Base-by-base conservation (phyloP, 176 grass and related monocot species). In the Musa beccarii region DNA sequence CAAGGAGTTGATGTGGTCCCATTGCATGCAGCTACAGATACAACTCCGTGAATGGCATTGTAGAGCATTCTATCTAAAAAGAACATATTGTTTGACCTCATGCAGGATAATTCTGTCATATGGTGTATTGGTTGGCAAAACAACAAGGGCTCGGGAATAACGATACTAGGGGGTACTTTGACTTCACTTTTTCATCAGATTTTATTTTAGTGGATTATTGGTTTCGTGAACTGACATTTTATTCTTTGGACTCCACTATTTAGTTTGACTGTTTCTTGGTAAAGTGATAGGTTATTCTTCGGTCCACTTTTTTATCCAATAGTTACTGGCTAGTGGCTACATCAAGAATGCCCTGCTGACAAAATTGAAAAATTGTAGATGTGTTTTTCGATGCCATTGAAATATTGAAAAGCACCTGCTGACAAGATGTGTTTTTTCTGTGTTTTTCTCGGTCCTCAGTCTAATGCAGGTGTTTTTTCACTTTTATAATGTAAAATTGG, bases 91-190 rank as follows among this genome's bases (percentile, higher is more conserved):
- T 3, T 2, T 21, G 34, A 10, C 19, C 17, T 34, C 16, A 9
- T 70, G 68, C 19, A 70, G 68, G 68, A 70, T 51, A 51, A 70
- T 51, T 51, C 68, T 51, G 10, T 20, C 15, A 19, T 70, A n/a
- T 70, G 68, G 68, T 70, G 68, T 51, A n/a, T 70, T 8, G 68
- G 68, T 17, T 70, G 34, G 68, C 68, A 70, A 70, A 70, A 70
- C 20, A 70, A 51, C 68, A 34, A 20, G 9, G 68, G 43, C 1
- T n/a, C 68, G 20, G 34, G 68, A 51, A 10, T 70, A 70, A 70
- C 68, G 51, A 70, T 70, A 34, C 68, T 70, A 10, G 68, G 68
- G 51, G 68, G 68, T 70, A n/a, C 25, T 25, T 51, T 10, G 34
- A 49, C 29, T 14, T 20, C n/a, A 13, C 65, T 10, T 49, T 49